Percentiles rank a stretch among this genome's conserved stretches.
phyloP scores from a whole-genome alignment of 495 filamentous ascomycete genomes.

The Aspergillus cristatus region DNA sequence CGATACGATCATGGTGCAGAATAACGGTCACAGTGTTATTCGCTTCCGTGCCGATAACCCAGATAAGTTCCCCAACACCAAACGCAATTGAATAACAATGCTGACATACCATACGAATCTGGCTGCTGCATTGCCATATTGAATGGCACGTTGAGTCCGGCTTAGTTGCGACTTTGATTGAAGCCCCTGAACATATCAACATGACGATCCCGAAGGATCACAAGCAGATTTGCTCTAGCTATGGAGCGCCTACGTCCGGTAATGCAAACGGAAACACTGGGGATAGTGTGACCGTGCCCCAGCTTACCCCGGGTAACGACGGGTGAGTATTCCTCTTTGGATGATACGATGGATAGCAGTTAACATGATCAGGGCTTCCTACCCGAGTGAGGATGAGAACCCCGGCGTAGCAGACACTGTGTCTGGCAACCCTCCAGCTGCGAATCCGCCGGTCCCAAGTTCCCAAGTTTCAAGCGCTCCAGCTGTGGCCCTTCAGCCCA shows the following conservation, averaged over 20 bases:
- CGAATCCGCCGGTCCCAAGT: too few relatives aligned
- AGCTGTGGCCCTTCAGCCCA: too few relatives aligned
- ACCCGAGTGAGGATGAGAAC: too few relatives aligned
- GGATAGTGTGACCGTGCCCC: too few relatives aligned
- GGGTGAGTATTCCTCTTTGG: too few relatives aligned
- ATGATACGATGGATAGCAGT: too few relatives aligned
- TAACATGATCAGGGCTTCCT: too few relatives aligned
- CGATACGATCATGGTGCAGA: conserved; percentile 47
- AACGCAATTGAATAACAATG: neutral
- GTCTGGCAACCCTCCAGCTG: too few relatives aligned
- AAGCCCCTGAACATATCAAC: conserved; percentile 21
- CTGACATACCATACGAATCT: conserved; percentile 29
- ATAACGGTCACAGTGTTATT: conserved; percentile 49
- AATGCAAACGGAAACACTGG: too few relatives aligned
- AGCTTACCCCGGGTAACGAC: too few relatives aligned
- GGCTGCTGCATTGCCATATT: conserved; percentile 69
- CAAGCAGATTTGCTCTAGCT: conserved; percentile 3
- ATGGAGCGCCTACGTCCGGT: neutral
- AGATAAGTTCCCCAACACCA: conserved; percentile 22
- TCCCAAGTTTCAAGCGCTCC: too few relatives aligned
- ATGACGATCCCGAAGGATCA: conserved; percentile 7
- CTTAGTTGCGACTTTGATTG: conserved; percentile 58
- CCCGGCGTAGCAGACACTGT: too few relatives aligned
- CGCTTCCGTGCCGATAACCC: conserved; percentile 63
- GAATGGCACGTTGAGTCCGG: conserved; percentile 68